These are phyloP conservation scores for Piper longum DNA, from an alignment of 164 flowering plant species.

Conservation along the genomic window DNA sequence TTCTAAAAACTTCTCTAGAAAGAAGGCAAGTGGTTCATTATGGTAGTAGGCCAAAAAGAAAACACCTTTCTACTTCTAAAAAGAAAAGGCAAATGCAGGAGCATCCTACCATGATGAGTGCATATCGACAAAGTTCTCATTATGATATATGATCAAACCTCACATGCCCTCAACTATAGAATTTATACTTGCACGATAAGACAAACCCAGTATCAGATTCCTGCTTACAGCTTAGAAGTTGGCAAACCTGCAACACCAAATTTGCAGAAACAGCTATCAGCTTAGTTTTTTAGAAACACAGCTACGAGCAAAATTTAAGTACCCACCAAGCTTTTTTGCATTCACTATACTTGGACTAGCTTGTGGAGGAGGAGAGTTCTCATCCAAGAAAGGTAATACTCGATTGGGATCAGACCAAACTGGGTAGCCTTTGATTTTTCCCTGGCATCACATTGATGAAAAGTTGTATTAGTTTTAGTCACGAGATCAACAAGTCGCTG, in stretches of 20 bases:
- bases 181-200: not conserved
- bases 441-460: slow-evolving; percentile 27
- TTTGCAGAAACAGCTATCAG: not conserved
- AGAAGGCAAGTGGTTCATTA: not conserved
- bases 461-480: not conserved
- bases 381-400: slow-evolving; percentile 70
- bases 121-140: not conserved
- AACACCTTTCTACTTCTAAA: not conserved
- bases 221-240: slow-evolving; percentile 20
- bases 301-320: not conserved
- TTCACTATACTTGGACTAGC: slow-evolving; percentile 93
- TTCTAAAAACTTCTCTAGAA: too few relatives aligned
- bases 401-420: slow-evolving; percentile 72
- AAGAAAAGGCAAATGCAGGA: not conserved
- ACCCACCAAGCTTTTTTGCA: slow-evolving; percentile 60
- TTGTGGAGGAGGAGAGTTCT: slow-evolving; percentile 67
- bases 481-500: not conserved
- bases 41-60: not conserved
- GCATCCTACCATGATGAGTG: not conserved
- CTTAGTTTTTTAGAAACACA: too few relatives aligned
- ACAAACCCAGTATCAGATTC: not conserved
- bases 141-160: not conserved
- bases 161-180: not conserved
- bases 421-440: slow-evolving; percentile 87
- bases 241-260: slow-evolving; percentile 27